A percentile compares a stretch with the other conserved stretches of the same genome.
Evolutionary conservation across 176 grass and related monocot genomes (phyloP).

Genomic region (Phragmites australis): DNA sequence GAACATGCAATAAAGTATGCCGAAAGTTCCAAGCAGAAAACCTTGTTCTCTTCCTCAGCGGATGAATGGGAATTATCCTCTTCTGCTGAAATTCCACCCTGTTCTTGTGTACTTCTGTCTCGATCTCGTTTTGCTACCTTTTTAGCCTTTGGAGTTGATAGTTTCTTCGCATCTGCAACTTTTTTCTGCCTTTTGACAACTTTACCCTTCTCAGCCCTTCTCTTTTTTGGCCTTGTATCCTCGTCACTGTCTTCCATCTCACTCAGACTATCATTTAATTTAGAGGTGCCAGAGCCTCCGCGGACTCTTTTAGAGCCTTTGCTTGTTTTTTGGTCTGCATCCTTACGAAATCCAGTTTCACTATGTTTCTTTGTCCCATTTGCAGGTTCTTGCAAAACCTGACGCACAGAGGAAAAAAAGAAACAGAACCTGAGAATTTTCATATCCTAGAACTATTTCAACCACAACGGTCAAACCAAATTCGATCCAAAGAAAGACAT

Average conservation of each 20-base stretch:
- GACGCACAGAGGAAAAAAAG: conserved; percentile 24
- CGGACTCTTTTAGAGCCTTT: conserved; percentile 65
- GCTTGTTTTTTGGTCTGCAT: conserved; percentile 28
- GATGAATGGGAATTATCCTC: conserved; percentile 65
- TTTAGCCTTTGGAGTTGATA: conserved; percentile 56
- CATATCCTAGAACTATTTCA: conserved; percentile 22
- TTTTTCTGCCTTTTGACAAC: conserved; percentile 60
- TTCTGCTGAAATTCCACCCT: conserved; percentile 40
- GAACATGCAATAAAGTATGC: conserved; percentile 14
- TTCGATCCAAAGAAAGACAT: conserved; percentile 23
- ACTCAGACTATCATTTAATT: conserved; percentile 55
- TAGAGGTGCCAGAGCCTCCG: conserved; percentile 58
- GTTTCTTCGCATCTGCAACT: conserved; percentile 44
- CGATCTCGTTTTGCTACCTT: conserved; percentile 49
- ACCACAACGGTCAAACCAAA: conserved; percentile 13
- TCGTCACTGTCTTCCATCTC: conserved; percentile 56
- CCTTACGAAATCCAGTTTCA: conserved; percentile 48
- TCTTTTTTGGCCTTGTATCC: conserved; percentile 60
- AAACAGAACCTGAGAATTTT: conserved; percentile 28
- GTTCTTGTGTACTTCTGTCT: conserved; percentile 48
- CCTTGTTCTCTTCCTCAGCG: conserved; percentile 66
- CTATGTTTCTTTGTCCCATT: conserved; percentile 64
- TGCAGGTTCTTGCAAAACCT: conserved; percentile 74
- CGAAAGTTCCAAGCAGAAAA: conserved; percentile 28
- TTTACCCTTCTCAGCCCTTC: conserved; percentile 55